Evolutionary conservation across 192 early-diverging fungal genomes (phyloP), one percentile per base, ranked within the genome.

Genomic region (Funneliformis geosporum): DNA sequence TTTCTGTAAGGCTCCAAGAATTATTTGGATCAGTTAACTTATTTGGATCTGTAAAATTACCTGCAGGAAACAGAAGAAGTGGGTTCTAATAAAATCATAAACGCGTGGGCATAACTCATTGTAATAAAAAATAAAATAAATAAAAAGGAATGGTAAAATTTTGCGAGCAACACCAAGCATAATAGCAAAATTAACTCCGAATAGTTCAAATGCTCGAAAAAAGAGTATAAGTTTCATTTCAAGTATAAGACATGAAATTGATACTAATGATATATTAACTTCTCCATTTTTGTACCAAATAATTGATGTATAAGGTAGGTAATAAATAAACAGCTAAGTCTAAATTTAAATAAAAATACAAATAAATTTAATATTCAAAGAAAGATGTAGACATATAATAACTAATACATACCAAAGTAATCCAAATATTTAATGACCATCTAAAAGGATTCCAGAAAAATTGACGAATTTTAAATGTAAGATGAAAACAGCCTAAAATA

Each of bases 131-230:
- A n/a, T n/a, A 40, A 12, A 28, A 11, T 47, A 27, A 7, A 72
- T 43, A 1, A 72, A 6, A 25, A 72, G n/a, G 46, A 72, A 72
- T 14, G 70, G 46, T 11, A 23, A 72, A 40, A 44, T n/a, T 44
- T 16, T 42, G 0, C 40, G 11, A 23, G 8, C 44, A 43, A 42
- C 39, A 25, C 39, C 21, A 9, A 47, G 25, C 2, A 72, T 72
- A 18, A 44, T 72, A 27, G 70, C 44, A 42, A 72, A 25, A 46
- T 72, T 47, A 72, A 72, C n/a, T 46, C 70, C 70, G 46, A 72
- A 43, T 18, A 12, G 14, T 47, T 16, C 18, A 42, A 44, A 42
- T 14, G 43, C 21, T 47, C n/a, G 40, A 42, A 72, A 27, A 9
- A 44, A 47, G 12, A 72, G 9, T 25, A 72, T 8, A 44, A 72